Evolutionary conservation across 192 early-diverging fungal species (phyloP).

Genomic region (Chytriomyces hyalinus): DNA sequence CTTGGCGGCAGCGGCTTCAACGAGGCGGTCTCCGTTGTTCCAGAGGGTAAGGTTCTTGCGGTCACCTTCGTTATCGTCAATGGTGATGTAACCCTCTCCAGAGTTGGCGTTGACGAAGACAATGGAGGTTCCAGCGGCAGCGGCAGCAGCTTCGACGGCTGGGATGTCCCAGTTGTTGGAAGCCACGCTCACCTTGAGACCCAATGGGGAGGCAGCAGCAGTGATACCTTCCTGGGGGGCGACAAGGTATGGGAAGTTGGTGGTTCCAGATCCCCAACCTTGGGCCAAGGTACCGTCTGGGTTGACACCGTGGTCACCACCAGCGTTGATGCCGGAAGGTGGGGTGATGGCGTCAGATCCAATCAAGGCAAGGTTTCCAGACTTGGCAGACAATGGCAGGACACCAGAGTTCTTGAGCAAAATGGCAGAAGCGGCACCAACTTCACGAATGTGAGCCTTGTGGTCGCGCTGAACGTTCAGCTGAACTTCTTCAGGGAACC

Average conservation of each 20-base stretch:
- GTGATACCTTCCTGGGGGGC: slow-evolving; percentile 42
- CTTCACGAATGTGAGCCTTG: slow-evolving; percentile 42
- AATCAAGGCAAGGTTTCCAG: slow-evolving; percentile 44
- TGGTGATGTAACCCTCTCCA: slow-evolving; percentile 55
- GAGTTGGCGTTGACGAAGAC: slow-evolving; percentile 39
- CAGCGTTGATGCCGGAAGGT: not conserved
- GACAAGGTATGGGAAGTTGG: slow-evolving; percentile 55
- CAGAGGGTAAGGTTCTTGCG: slow-evolving; percentile 61
- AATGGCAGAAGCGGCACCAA: slow-evolving; percentile 55
- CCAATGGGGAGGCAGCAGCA: not conserved
- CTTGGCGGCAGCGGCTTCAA: slow-evolving; percentile 56
- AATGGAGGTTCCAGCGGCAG: slow-evolving; percentile 22
- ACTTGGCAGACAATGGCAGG: slow-evolving; percentile 40
- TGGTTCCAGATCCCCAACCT: slow-evolving; percentile 61
- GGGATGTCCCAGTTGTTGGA: slow-evolving; percentile 28
- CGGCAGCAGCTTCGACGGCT: slow-evolving; percentile 28
- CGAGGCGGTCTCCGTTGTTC: slow-evolving; percentile 61
- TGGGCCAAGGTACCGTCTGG: slow-evolving; percentile 47
- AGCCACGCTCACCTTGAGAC: slow-evolving; percentile 10
- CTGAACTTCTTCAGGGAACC: slow-evolving; percentile 23
- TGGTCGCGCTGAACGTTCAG: slow-evolving; percentile 50
- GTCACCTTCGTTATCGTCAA: slow-evolving; percentile 66
- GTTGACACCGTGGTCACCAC: slow-evolving; percentile 10
- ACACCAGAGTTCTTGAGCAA: slow-evolving; percentile 55
- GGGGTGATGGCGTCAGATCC: slow-evolving; percentile 50